phyloP scores from a whole-genome alignment of 164 flowering plant genomes.

The Houttuynia cordata region DNA sequence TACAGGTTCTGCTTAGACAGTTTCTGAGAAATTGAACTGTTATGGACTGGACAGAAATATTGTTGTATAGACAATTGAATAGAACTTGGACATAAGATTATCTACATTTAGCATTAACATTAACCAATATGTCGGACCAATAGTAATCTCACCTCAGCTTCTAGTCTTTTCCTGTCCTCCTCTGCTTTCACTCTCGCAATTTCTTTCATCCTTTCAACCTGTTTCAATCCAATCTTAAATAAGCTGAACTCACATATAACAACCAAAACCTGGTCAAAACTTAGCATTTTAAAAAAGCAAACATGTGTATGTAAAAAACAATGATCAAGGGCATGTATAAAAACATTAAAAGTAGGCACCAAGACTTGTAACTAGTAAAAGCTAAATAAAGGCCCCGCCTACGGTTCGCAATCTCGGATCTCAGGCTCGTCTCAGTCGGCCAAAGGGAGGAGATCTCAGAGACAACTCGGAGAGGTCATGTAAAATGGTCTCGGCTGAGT shows the following conservation, averaged over 20 bases:
- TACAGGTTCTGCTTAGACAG: not conserved
- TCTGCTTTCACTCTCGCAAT: slow-evolving; percentile 75
- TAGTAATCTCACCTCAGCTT: slow-evolving; percentile 61
- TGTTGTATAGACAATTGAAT: too few species aligned
- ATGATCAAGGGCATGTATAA: not conserved
- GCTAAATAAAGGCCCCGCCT: too few species aligned
- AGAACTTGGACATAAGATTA: not conserved
- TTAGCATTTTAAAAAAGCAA: not conserved
- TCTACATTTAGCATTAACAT: too few species aligned
- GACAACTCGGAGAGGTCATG: too few species aligned
- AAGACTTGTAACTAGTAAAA: too few species aligned
- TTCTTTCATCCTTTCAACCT: slow-evolving; percentile 91
- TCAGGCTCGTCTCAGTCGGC: too few species aligned
- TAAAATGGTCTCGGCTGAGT: too few species aligned
- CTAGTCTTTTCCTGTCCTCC: slow-evolving; percentile 61
- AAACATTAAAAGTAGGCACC: not conserved
- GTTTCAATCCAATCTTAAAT: slow-evolving; percentile 14
- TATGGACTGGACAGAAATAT: too few species aligned
- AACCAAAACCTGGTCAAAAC: not conserved
- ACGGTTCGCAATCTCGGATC: too few species aligned
- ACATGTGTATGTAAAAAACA: not conserved
- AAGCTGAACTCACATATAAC: not conserved
- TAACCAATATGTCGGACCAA: not conserved
- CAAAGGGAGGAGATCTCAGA: too few species aligned
- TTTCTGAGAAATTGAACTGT: not conserved